A percentile compares a stretch with the other conserved stretches of the same genome.
phyloP scores from a whole-genome alignment of 495 filamentous ascomycete species.

The Immersiella caudata region DNA sequence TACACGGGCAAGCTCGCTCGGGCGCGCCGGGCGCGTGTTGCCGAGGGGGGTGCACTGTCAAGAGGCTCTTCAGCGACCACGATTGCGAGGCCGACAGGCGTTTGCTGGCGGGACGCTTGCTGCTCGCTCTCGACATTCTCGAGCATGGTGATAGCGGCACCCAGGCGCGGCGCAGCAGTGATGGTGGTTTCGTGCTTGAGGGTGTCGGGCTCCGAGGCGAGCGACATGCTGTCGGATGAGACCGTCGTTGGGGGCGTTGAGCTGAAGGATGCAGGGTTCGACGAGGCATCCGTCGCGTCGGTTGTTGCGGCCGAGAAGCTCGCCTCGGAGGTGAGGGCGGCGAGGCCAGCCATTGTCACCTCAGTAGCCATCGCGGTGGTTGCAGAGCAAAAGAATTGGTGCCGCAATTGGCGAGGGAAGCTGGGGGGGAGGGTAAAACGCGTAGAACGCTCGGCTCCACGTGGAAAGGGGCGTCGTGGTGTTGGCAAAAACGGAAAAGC shows the following conservation, averaged over 20 bases:
- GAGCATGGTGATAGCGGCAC: slow-evolving; percentile 27
- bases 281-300: slow-evolving; percentile 45
- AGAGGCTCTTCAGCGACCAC: slow-evolving; percentile 34
- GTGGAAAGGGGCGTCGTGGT: background rate
- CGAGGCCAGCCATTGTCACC: slow-evolving; percentile 28
- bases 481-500: slow-evolving; percentile 8
- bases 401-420: slow-evolving; percentile 1
- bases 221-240: slow-evolving; percentile 49
- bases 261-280: slow-evolving; percentile 47
- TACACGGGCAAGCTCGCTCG: slow-evolving; percentile 54
- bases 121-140: slow-evolving; percentile 28
- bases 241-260: slow-evolving; percentile 52
- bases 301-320: slow-evolving; percentile 40
- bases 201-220: slow-evolving; percentile 43
- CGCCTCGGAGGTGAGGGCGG: slow-evolving; percentile 29
- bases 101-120: slow-evolving; percentile 29
- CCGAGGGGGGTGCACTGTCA: slow-evolving; percentile 26
- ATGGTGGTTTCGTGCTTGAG: slow-evolving; percentile 27
- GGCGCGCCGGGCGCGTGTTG: slow-evolving; percentile 47
- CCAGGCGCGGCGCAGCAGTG: slow-evolving; percentile 20
- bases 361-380: slow-evolving; percentile 24
- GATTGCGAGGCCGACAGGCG: slow-evolving; percentile 42
- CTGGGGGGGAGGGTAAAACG: slow-evolving; percentile 2
- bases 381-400: background rate
- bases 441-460: slow-evolving; percentile 14